Evolutionary conservation across 23 red algal species (phyloP), one percentile per base, ranked within the genome.

Genomic region (Gracilaria vermiculophylla): DNA sequence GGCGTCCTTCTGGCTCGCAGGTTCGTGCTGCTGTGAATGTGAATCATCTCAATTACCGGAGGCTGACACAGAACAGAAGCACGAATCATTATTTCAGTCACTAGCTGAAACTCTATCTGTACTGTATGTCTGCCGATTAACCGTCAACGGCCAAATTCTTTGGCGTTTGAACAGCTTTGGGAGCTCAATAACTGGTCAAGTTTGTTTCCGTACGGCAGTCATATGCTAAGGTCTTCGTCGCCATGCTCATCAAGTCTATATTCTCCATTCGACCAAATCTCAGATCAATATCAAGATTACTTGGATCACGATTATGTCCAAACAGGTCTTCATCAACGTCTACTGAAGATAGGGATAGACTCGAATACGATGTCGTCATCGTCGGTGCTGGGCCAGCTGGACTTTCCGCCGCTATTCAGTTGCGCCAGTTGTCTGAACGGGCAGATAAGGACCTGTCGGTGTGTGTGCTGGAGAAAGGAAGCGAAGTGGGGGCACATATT

Each of bases 341-440:
- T 0, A 12, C 29, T 2, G 27, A 21, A 5, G 76, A 79, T 23
- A 54, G 76, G 76, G 95, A 98, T n/a, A 42, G 76, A 71, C 71
- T 98, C 20, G 52, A 87, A 48, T 98, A 93, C 50, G 96, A 98
- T 44, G 81, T 98, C 39, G 91, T 95, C 42, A 92, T 98, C 35
- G 92, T 98, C 16, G 96, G 96, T 17, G 96, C 88, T 32, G 96
- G 96, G 1, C 96, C 96, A 11, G 96, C 96, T 25, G 96, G 96
- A 17, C 91, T 98, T 49, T 83, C 92, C 4, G 96, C 96, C 2
- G 96, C 96, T 10, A 98, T 98, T 44, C 92, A 88, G 34, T 76
- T 95, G 73, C 88, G 85, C 12, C 96, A 98, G 62, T 37, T 89
- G 19, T 66, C 53, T 41, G 51, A 77, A 2, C 62, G 62, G n/a